Base-by-base conservation (phyloP, 2,329 filamentous ascomycete species). In the Paradendryphiella salina region DNA sequence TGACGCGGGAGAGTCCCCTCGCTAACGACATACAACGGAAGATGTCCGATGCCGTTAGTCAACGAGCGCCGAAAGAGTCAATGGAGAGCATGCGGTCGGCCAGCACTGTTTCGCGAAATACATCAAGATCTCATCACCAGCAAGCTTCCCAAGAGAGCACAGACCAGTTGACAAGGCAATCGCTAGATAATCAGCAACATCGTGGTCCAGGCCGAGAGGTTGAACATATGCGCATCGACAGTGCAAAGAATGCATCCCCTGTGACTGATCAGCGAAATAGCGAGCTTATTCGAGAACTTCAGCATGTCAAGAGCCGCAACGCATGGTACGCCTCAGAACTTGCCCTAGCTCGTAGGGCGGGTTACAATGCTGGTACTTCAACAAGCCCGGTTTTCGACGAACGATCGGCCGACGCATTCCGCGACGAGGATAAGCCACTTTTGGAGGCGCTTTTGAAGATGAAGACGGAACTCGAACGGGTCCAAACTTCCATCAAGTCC, bases 251-350 rank as follows among this genome's bases (percentile, higher is more conserved):
- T 75, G 85, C 70, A 77, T 86, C 53, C 81, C 88, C 52, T 76
- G 82, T 58, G 71, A 82, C 70, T 82, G 85, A 66, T 79, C 67
- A 69, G 29, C 85, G 87, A 60, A 87, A 87, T 1, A 87, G 89
- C 56, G 85, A 88, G 0, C 73, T 96, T 10, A 79, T 90, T 11
- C 93, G 94, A 69, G 94, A 99, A 69, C 80, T 99, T 2, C 93
- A 99, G 69, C 81, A 85, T 7, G 82, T 87, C 3, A 89, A 90
- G 65, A 94, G 88, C 66, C 85, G 89, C 43, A 97, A 96, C 74
- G 93, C 93, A 0, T 99, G 94, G 94, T 96, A 96, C 73, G 90
- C 91, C 6, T 96, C 93, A 0, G 94, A 99, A 74, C 79, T 99
- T 37, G 90, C 96, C 50, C 79, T 99, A 57, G 95, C 94, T 5